Evolutionary conservation across 768 basidiomycete species (phyloP), one percentile per base, ranked within the genome.

Genomic region (Russula abietina): DNA sequence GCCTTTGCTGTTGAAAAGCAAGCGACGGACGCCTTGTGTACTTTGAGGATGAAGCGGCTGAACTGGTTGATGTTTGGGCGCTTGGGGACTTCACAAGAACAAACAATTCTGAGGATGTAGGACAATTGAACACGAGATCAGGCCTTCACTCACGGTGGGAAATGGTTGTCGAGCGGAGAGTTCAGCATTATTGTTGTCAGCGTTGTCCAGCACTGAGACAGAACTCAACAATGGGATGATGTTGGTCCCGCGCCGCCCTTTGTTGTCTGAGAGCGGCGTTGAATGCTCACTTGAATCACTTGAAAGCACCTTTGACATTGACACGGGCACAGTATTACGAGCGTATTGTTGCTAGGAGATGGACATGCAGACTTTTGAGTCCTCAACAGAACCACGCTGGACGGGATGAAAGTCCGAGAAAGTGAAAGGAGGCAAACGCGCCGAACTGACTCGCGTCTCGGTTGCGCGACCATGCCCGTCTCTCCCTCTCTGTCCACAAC

Each of bases 111-210:
- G 45, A 63, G 62, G 62, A 63, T n/a, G 22, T 7, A 48, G 3
- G 54, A 56, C 53, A 38, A 51, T 60, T 51, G 48, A 60, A 60
- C n/a, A 64, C 62, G 62, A 55, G 58, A 64, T 64, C 62, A 64
- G 63, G 63, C 63, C 63, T 60, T 49, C 39, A 64, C 63, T 64
- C 26, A 64, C 63, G 54, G 22, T 64, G 24, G 36, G 46, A 22
- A 56, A 57, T 59, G 45, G 22, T 59, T 62, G 56, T 19, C 32
- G 39, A 48, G 24, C 10, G 33, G 51, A 41, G 43, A 32, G 50
- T 63, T 63, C 26, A n/a, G 46, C 36, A 32, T 48, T 33, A 33
- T 54, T 53, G 61, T 32, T 26, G 6, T 26, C 4, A 6, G n/a
- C 4, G 46, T 59, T 50, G 57, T 59, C 57, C 46, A 19, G 33